phyloP scores from a whole-genome alignment of 1,284 basidiomycete genomes.

The Naganishia sp. region DNA sequence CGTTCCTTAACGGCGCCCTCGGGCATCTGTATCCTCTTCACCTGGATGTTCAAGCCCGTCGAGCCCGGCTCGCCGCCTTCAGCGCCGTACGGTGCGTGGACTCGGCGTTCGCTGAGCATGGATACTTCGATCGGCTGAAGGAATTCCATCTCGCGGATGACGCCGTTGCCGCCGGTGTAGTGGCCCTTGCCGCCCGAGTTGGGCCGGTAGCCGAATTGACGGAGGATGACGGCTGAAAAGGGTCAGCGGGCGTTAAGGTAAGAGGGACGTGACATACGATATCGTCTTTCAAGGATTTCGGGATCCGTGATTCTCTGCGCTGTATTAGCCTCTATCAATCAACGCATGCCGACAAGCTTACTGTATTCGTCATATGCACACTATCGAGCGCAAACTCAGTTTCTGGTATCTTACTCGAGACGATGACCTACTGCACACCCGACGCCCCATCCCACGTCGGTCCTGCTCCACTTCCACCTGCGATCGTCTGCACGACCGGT shows the following conservation, averaged over 20 bases:
- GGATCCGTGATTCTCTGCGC: constrained; percentile 75
- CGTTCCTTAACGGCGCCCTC: constrained; percentile 58
- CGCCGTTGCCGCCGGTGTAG: constrained; percentile 83
- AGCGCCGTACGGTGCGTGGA: constrained; percentile 85
- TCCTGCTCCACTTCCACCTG: constrained; percentile 89
- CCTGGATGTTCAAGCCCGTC: constrained; percentile 31
- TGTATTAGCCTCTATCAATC: background rate
- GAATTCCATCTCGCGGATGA: constrained; percentile 84
- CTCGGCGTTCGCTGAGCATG: constrained; percentile 71
- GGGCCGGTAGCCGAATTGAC: constrained; percentile 74
- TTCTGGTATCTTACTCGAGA: constrained; percentile 49
- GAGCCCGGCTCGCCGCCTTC: constrained; percentile 67
- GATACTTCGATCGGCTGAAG: constrained; percentile 81
- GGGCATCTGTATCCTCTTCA: background rate
- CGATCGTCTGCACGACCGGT: constrained; percentile 60
- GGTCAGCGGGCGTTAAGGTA: constrained; percentile 45
- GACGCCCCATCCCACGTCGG: constrained; percentile 77
- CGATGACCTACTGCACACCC: constrained; percentile 7
- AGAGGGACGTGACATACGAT: background rate
- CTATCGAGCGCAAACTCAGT: background rate
- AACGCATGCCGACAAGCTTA: background rate
- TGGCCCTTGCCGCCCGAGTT: constrained; percentile 76
- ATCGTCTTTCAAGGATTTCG: constrained; percentile 83
- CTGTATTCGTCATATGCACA: constrained; percentile 84
- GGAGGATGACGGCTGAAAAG: constrained; percentile 69